phyloP scores from a whole-genome alignment of 2,329 filamentous ascomycete genomes.

The Trichophyton mentagrophytes region DNA sequence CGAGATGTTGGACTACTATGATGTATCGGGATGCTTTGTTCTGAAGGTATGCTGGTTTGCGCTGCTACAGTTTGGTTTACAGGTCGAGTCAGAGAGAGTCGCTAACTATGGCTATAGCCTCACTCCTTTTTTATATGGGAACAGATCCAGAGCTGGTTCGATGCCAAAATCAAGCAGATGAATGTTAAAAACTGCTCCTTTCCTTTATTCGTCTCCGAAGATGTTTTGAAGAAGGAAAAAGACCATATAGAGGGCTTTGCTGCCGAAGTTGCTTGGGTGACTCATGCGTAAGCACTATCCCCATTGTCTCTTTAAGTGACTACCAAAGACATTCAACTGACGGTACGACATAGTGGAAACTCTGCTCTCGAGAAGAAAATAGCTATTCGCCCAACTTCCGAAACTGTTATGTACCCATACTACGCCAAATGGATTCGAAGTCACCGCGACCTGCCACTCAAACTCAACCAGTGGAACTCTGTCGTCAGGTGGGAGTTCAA shows the following conservation, averaged over 20 bases:
- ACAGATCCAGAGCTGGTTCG: conserved; percentile 46
- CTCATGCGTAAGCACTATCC: conserved; percentile 30
- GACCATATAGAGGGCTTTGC: conserved; percentile 98
- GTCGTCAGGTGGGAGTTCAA: conserved; percentile 96
- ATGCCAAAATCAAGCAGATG: conserved; percentile 67
- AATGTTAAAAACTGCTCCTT: conserved; percentile 95
- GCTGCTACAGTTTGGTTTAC: background rate
- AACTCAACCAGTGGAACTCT: conserved; percentile 97
- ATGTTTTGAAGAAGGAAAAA: conserved; percentile 77
- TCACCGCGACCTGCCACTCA: conserved; percentile 85
- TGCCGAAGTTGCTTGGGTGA: conserved; percentile 47
- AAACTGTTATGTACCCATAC: conserved; percentile 88
- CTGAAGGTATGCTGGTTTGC: conserved; percentile 49
- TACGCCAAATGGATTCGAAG: conserved; percentile 95
- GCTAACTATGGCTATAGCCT: conserved; percentile 31
- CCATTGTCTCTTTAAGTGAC: background rate
- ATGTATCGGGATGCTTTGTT: conserved; percentile 96
- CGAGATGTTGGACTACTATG: conserved; percentile 96
- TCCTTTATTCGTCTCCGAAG: conserved; percentile 85
- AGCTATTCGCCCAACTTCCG: conserved; percentile 55
- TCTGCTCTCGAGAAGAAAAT: conserved; percentile 77
- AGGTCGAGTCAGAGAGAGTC: background rate
- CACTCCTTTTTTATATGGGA: conserved; percentile 57
- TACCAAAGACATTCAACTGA: conserved; percentile 5
- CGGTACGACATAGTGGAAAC: conserved; percentile 52